phyloP scores from a whole-genome alignment of 2,329 filamentous ascomycete species.

The Pseudogymnoascus destructans region DNA sequence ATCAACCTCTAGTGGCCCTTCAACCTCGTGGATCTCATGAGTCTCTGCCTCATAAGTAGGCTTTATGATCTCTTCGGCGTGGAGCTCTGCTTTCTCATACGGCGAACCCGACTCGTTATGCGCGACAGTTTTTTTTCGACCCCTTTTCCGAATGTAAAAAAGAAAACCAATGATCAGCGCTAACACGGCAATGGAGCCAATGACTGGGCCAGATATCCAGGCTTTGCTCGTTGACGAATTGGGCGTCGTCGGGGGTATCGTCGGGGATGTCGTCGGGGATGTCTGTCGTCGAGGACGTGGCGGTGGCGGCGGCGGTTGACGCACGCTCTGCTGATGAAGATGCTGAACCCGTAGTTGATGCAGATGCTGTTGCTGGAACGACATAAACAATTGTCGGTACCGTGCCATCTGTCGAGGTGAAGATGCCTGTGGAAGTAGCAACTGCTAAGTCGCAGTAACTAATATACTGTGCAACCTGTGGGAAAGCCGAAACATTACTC shows the following conservation, averaged over 20 bases:
- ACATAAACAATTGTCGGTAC: constrained; percentile 12
- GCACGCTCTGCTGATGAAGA: too few relatives aligned
- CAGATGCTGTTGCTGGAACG: not conserved
- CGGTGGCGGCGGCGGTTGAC: not conserved
- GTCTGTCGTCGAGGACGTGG: not conserved
- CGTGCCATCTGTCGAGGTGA: constrained; percentile 10
- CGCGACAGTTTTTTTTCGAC: not conserved
- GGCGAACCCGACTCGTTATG: not conserved
- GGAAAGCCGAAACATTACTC: not conserved
- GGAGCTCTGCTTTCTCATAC: not conserved
- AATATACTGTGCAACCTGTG: not conserved
- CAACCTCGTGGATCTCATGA: not conserved
- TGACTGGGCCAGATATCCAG: not conserved
- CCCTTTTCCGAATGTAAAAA: not conserved
- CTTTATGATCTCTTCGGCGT: not conserved
- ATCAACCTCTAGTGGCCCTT: not conserved
- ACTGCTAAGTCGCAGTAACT: not conserved
- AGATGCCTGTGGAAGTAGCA: constrained; percentile 11
- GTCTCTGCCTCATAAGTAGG: not conserved
- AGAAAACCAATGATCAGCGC: not conserved
- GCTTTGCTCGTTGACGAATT: not conserved
- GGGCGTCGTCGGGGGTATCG: not conserved
- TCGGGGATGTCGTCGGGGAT: not conserved
- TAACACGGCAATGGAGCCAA: not conserved
- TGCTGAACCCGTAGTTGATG: not conserved